These are phyloP conservation scores for Panaeolus cyanescens DNA, from an alignment of 768 basidiomycete genomes.

Conservation along the genomic window DNA sequence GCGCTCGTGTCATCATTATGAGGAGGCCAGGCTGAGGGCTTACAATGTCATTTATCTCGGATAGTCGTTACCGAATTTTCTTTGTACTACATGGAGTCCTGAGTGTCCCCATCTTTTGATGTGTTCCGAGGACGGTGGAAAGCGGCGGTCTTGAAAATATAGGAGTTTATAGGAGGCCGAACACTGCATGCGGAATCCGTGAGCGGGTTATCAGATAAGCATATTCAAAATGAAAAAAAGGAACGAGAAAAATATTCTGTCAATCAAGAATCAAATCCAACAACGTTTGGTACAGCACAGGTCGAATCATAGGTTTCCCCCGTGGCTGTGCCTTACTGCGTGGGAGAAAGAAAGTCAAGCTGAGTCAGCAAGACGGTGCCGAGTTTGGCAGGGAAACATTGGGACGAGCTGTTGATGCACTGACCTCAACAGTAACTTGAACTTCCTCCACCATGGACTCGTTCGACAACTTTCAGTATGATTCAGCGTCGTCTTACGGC, in stretches of 20 bases:
- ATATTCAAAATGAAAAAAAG: too few species aligned
- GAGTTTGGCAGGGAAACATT: constrained; percentile 13
- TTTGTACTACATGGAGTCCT: not conserved
- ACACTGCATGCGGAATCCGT: too few species aligned
- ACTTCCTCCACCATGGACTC: constrained; percentile 60
- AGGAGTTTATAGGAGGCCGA: too few species aligned
- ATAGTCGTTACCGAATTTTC: not conserved
- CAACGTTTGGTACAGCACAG: too few species aligned
- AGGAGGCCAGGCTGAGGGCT: too few species aligned
- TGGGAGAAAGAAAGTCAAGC: not conserved
- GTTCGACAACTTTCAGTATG: constrained; percentile 86
- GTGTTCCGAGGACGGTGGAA: not conserved
- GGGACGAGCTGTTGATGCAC: not conserved
- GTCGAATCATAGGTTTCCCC: not conserved
- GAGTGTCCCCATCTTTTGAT: not conserved
- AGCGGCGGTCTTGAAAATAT: not conserved
- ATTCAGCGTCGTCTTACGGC: constrained; percentile 81
- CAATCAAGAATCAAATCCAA: too few species aligned
- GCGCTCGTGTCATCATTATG: too few species aligned
- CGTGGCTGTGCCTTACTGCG: not conserved
- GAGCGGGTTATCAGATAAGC: too few species aligned
- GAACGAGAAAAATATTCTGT: too few species aligned
- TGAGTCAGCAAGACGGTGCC: constrained; percentile 19
- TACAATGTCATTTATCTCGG: not conserved
- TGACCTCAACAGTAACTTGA: not conserved